Base-by-base conservation (phyloP, 352 stramenopile species). In the Pythium aquatile region DNA sequence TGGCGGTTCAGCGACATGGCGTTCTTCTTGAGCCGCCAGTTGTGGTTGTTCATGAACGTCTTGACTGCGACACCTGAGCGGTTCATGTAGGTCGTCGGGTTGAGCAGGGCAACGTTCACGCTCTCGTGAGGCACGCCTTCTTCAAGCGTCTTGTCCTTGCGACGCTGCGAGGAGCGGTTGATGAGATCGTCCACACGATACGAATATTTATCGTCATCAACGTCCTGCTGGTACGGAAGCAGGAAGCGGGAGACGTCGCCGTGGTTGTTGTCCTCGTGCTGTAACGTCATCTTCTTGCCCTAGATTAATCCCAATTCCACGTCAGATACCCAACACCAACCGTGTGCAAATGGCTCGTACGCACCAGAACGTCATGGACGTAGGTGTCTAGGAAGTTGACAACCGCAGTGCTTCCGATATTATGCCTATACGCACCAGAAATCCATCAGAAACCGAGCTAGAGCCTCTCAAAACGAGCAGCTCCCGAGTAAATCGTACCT, bases 1-100 rank as follows among this genome's bases (percentile, higher is more conserved):
- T 94, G 83, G 51, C 83, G 83, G 63, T 91, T 93, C 35, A 94
- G 63, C 9, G 81, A 63, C 48, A 94, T 74, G 49, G 85, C 68
- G 42, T 94, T 96, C 68, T 88, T 89, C 74, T 96, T 96, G 24
- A 96, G 74, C 26, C 85, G 80, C 82, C 86, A 96, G 24, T 76
- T 81, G 51, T 95, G 83, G 20, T 71, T 71, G 60, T 91, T 77
- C 82, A 95, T 91, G 53, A 93, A 94, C 13, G 79, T 79, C 48
- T 83, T 74, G 24, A 95, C 87, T 0, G 85, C 79, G 33, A 77
- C 82, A 17, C 87, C 87, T 9, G 83, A 93, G 56, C 85, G 85
- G 68, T 96, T 96, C 87, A 96, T 96, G 68, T 85, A 96, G 9
- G 87, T 96, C 8, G 74, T 82, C 0, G 87, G 87, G 16, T 89